Percentiles rank a stretch among this genome's conserved stretches.
These are phyloP conservation scores for Backusella parvicylindrica DNA, from an alignment of 192 early-diverging fungal genomes.

Conservation along the genomic window DNA sequence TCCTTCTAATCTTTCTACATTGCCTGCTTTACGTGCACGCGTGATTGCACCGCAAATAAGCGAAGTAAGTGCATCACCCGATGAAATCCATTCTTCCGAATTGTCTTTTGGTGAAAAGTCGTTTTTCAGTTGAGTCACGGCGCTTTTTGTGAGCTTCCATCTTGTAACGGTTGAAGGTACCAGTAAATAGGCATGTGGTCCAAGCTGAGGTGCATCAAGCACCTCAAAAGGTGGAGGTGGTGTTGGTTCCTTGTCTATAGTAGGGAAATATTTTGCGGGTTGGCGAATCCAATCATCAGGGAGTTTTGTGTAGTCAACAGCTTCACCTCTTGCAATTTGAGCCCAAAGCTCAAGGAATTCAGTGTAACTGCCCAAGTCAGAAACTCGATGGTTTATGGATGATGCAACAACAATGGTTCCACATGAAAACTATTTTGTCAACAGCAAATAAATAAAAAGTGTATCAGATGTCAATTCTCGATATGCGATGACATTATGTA, in stretches of 20 bases:
- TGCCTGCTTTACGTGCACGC: slow-evolving; percentile 26
- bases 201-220: background rate
- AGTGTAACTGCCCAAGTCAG: background rate
- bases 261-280: slow-evolving; percentile 31
- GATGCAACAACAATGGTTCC: background rate
- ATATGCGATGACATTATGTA: background rate
- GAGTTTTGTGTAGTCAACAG: slow-evolving; percentile 31
- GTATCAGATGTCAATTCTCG: background rate
- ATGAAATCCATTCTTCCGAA: slow-evolving; percentile 30
- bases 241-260: slow-evolving; percentile 14
- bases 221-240: slow-evolving; percentile 25
- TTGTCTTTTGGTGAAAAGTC: background rate
- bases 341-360: slow-evolving; percentile 37
- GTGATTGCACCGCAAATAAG: slow-evolving; percentile 36
- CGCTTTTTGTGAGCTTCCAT: background rate
- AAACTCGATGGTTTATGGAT: background rate
- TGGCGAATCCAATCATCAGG: slow-evolving; percentile 35
- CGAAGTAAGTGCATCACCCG: slow-evolving; percentile 34
- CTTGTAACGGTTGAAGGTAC: background rate
- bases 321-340: slow-evolving; percentile 27
- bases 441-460: background rate
- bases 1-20: slow-evolving; percentile 26
- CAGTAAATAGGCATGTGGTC: background rate
- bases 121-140: background rate
- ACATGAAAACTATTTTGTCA: background rate